Conservation (phyloP, 169 alveolate species). For the Eimeria acervulina region DNA sequence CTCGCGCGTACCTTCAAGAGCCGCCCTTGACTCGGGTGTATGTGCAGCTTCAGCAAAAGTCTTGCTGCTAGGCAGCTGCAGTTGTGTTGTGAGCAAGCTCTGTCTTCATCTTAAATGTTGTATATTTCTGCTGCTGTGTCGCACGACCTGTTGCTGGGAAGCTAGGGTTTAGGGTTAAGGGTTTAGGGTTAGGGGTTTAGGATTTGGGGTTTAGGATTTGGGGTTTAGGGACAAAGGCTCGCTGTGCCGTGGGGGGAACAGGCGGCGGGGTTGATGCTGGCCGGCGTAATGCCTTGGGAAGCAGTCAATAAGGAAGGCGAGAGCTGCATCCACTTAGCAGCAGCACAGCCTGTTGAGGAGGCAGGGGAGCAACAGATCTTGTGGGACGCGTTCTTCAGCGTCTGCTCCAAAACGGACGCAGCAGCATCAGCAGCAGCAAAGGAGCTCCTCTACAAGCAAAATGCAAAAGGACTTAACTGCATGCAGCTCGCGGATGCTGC, state of each 20-base stretch:
- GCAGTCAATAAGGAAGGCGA: neutral
- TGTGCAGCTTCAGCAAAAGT: neutral
- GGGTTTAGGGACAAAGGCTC: neutral
- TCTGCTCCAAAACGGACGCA: neutral
- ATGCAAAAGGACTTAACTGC: neutral
- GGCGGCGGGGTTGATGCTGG: constrained; percentile 27
- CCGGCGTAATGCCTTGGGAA: constrained; percentile 2
- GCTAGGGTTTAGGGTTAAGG: neutral
- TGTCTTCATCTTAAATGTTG: neutral
- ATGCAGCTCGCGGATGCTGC: constrained; percentile 1
- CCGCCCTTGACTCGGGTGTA: neutral
- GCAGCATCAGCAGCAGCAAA: constrained; percentile 23
- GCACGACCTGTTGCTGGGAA: neutral
- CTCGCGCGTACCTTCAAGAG: neutral
- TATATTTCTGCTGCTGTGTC: neutral
- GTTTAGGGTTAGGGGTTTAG: neutral
- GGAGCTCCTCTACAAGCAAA: neutral
- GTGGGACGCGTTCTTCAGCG: constrained; percentile 19
- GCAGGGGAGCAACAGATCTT: neutral
- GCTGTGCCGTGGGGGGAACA: neutral
- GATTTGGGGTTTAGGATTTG: neutral
- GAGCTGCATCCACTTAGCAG: constrained; percentile 40
- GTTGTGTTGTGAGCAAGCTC: neutral
- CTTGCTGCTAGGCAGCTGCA: neutral
- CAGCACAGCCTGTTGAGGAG: neutral